Conservation (phyloP, 768 basidiomycete genomes). For the Phlebiopsis gigantea region DNA sequence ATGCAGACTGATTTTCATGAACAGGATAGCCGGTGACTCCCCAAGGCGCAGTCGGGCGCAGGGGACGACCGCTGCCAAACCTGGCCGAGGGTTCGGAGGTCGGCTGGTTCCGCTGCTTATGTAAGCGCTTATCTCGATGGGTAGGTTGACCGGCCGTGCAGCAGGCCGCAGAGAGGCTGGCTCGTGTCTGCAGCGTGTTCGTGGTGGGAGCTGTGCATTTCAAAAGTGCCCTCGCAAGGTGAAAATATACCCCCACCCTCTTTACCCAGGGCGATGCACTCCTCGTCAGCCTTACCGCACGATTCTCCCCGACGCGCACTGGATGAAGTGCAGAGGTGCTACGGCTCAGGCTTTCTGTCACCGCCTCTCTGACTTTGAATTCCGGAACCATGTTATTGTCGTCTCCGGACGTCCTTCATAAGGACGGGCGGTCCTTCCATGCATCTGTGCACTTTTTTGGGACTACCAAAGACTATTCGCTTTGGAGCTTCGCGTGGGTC, state of each 20-base stretch:
- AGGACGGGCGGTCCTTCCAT: conserved; percentile 11
- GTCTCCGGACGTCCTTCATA: conserved; percentile 10
- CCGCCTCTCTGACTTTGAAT: conserved; percentile 8
- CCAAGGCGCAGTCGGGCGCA: not conserved
- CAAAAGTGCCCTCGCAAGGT: conserved; percentile 15
- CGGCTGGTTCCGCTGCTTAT: conserved; percentile 1
- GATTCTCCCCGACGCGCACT: conserved; percentile 8
- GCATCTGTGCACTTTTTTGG: conserved; percentile 8
- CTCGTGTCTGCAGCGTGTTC: conserved; percentile 26
- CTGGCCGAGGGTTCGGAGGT: not conserved
- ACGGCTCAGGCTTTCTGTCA: conserved; percentile 4
- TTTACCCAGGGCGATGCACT: conserved; percentile 20
- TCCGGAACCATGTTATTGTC: conserved; percentile 9
- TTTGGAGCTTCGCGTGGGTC: conserved; percentile 11
- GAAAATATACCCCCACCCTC: conserved; percentile 17
- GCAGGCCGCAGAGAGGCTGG: conserved; percentile 1
- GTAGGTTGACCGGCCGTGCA: not conserved
- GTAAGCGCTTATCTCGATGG: conserved; percentile 5
- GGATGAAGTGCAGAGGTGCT: conserved; percentile 9
- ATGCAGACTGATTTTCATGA: not conserved
- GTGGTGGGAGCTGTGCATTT: conserved; percentile 25
- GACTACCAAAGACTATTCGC: not conserved
- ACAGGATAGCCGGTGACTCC: not conserved
- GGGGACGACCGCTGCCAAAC: not conserved
- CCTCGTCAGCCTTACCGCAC: not conserved